Percentiles rank a stretch among this genome's conserved stretches.
Conservation (phyloP, 139 green algal species). For the Chlamydomonas incerta region DNA sequence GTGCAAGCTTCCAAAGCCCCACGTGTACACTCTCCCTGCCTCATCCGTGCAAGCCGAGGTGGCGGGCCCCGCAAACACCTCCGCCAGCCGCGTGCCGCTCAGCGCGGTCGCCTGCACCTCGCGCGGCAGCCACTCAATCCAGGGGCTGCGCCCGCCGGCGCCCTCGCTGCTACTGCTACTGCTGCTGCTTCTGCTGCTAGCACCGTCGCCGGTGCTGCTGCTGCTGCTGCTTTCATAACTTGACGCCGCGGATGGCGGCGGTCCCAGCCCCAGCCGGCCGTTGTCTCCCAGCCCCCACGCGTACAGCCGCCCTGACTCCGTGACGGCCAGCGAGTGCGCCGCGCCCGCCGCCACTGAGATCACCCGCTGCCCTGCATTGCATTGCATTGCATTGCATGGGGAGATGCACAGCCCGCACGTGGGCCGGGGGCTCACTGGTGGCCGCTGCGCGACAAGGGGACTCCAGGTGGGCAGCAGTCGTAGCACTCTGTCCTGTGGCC, state of each 20-base stretch:
- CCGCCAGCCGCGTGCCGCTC: not conserved
- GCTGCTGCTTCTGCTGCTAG: too few species aligned
- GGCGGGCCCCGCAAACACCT: not conserved
- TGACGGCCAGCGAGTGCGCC: constrained; percentile 76
- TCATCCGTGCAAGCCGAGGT: not conserved
- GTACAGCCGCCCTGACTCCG: constrained; percentile 73
- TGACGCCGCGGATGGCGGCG: not conserved
- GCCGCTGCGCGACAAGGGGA: too few species aligned
- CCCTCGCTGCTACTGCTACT: too few species aligned
- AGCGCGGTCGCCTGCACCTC: not conserved
- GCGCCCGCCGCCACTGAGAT: constrained; percentile 67
- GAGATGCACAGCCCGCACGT: too few species aligned
- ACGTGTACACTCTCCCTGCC: not conserved
- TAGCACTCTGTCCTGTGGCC: too few species aligned
- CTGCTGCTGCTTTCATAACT: too few species aligned
- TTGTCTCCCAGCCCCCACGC: constrained; percentile 77
- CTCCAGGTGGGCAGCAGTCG: too few species aligned
- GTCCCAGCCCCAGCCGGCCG: constrained; percentile 63
- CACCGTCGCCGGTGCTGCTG: too few species aligned
- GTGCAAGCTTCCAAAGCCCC: not conserved
- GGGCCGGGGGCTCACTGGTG: too few species aligned
- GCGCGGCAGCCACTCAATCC: not conserved
- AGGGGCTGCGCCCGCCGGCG: not conserved
- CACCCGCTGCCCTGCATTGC: not conserved
- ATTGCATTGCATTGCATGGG: too few species aligned